Evolutionary conservation across 352 stramenopile species (phyloP).

Genomic region (Elongisporangium senticosum): DNA sequence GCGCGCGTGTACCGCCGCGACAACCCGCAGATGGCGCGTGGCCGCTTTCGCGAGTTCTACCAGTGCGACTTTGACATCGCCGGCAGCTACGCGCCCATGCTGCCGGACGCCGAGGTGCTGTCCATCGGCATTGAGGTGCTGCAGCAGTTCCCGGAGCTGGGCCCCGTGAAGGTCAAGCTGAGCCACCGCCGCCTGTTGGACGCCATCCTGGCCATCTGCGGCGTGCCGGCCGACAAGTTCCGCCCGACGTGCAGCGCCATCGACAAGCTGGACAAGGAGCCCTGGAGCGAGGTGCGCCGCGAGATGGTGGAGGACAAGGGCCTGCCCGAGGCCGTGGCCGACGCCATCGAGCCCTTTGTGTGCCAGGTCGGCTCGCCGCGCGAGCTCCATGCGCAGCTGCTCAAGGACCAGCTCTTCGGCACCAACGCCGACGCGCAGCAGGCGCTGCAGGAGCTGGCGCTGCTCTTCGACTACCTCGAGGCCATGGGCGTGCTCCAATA

Average conservation of each 20-base stretch:
- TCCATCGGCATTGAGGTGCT: slow-evolving; percentile 92
- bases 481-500: slow-evolving; percentile 94
- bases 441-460: slow-evolving; percentile 90
- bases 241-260: slow-evolving; percentile 97
- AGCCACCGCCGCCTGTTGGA: slow-evolving; percentile 97
- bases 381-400: slow-evolving; percentile 75
- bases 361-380: slow-evolving; percentile 84
- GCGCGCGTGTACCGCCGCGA: slow-evolving; percentile 96
- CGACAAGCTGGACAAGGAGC: slow-evolving; percentile 99
- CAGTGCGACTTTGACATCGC: slow-evolving; percentile 99
- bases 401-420: slow-evolving; percentile 85
- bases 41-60: slow-evolving; percentile 98
- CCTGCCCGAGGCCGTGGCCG: slow-evolving; percentile 84
- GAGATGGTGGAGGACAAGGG: slow-evolving; percentile 99
- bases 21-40: slow-evolving; percentile 91
- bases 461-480: slow-evolving; percentile 97
- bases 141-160: slow-evolving; percentile 81
- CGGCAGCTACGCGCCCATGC: slow-evolving; percentile 93
- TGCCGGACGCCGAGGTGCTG: slow-evolving; percentile 96
- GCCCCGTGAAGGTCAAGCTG: slow-evolving; percentile 96
- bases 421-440: slow-evolving; percentile 78
- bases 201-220: slow-evolving; percentile 96
- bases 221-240: slow-evolving; percentile 96
- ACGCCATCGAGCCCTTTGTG: slow-evolving; percentile 95
- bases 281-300: slow-evolving; percentile 83